A percentile compares a stretch with the other conserved stretches of the same genome.
Evolutionary conservation across 805 yeast genomes (phyloP).

Genomic region (Metschnikowia aberdeeniae): DNA sequence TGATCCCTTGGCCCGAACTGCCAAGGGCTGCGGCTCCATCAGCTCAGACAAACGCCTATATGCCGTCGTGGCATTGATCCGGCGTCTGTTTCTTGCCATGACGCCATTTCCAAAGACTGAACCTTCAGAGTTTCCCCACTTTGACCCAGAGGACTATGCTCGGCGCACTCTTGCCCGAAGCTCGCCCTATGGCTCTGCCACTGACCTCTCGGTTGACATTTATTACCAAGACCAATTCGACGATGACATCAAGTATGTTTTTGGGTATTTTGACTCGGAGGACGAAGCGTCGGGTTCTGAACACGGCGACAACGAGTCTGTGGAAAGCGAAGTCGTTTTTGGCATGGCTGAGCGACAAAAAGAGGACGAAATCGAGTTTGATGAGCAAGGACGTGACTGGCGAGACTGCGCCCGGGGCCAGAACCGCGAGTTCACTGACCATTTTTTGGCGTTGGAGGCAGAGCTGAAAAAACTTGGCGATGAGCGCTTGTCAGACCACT

Average conservation of each 20-base stretch:
- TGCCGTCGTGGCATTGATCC: constrained; percentile 46
- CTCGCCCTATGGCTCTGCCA: constrained; percentile 12
- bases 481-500: constrained; percentile 22
- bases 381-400: constrained; percentile 65
- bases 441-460: constrained; percentile 18
- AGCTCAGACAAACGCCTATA: constrained; percentile 55
- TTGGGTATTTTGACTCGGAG: constrained; percentile 46
- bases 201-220: constrained; percentile 48
- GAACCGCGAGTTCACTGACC: constrained; percentile 32
- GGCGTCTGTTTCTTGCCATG: constrained; percentile 22
- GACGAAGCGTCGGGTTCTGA: constrained; percentile 12
- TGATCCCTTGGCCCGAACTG: constrained; percentile 63
- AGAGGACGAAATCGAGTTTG: constrained; percentile 42
- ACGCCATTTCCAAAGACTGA: constrained; percentile 6
- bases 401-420: constrained; percentile 63
- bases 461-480: constrained; percentile 16
- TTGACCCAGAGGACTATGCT: constrained; percentile 10
- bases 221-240: constrained; percentile 64
- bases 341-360: constrained; percentile 20
- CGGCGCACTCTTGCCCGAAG: constrained; percentile 8
- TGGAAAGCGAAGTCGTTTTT: constrained; percentile 7
- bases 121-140: constrained; percentile 8
- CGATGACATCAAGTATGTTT: constrained; percentile 61
- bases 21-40: constrained; percentile 54
- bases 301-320: constrained; percentile 6